phyloP scores from a whole-genome alignment of 257 asterid genomes.

The Verbena officinalis region DNA sequence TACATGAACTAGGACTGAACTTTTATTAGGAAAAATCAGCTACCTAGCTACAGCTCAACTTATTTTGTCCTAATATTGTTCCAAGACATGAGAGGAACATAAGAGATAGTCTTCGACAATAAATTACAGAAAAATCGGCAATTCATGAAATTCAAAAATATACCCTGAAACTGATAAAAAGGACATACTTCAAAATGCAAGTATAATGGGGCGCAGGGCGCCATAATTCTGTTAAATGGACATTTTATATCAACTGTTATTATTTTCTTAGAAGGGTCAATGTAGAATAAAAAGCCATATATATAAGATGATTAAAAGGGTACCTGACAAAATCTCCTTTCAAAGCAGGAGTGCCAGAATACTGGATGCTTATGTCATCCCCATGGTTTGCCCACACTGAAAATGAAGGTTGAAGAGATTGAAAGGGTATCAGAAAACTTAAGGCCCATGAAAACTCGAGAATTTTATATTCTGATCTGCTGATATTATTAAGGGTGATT shows the following conservation, averaged over 20 bases:
- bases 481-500: too few species aligned
- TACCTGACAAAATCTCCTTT: slow-evolving; percentile 99
- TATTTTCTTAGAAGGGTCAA: slow-evolving; percentile 20
- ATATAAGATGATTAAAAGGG: slow-evolving; percentile 15
- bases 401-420: slow-evolving; percentile 35
- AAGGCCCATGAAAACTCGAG: slow-evolving; percentile 14
- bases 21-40: not conserved
- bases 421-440: slow-evolving; percentile 28
- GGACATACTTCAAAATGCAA: slow-evolving; percentile 2
- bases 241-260: slow-evolving; percentile 3
- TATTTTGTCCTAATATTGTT: not conserved
- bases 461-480: slow-evolving; percentile 20
- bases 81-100: not conserved
- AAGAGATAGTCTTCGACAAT: not conserved
- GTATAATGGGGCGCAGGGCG: slow-evolving; percentile 6
- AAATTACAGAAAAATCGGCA: not conserved
- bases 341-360: slow-evolving; percentile 97
- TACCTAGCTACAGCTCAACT: not conserved
- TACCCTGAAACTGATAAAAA: not conserved
- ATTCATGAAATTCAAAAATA: slow-evolving; percentile 1
- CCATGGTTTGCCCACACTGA: slow-evolving; percentile 99
- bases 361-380: slow-evolving; percentile 96
- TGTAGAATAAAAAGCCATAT: slow-evolving; percentile 3
- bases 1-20: not conserved
- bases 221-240: slow-evolving; percentile 6